Percentiles rank a stretch among this genome's conserved stretches.
These are phyloP conservation scores for Hymenotorrendiella dingleyae DNA, from an alignment of 2,329 filamentous ascomycete genomes.

Conservation along the genomic window DNA sequence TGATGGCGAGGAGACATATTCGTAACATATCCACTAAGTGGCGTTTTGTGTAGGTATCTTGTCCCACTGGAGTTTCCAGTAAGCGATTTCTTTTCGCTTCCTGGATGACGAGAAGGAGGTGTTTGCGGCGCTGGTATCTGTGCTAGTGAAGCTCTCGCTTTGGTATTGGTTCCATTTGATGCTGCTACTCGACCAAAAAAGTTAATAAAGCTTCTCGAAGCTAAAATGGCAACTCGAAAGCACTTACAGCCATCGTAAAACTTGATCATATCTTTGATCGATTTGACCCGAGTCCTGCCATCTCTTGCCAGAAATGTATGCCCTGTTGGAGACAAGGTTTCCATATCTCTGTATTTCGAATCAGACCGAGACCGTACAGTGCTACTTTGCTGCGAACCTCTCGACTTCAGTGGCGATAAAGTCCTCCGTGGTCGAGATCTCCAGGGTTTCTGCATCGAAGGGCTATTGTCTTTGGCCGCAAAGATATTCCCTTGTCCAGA, in stretches of 20 bases:
- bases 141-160: constrained; percentile 3
- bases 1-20: no score
- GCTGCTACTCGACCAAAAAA: constrained; percentile 8
- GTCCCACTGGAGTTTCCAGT: no score
- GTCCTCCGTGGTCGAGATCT: background rate
- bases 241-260: constrained; percentile 23
- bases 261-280: constrained; percentile 22
- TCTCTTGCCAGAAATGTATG: background rate
- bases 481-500: background rate
- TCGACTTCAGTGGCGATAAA: background rate
- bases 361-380: background rate
- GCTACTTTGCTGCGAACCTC: background rate
- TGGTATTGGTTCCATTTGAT: constrained; percentile 7
- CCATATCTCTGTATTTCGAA: constrained; percentile 2
- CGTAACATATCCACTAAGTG: no score
- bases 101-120: background rate
- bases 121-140: background rate
- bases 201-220: background rate
- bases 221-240: background rate
- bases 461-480: no score
- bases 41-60: no score
- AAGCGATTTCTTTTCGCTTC: no score
- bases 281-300: constrained; percentile 7
- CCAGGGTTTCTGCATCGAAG: no score
- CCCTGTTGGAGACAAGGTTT: background rate